Evolutionary conservation across 164 flowering plant genomes (phyloP).

Genomic region (Tetrastigma voinierianum): DNA sequence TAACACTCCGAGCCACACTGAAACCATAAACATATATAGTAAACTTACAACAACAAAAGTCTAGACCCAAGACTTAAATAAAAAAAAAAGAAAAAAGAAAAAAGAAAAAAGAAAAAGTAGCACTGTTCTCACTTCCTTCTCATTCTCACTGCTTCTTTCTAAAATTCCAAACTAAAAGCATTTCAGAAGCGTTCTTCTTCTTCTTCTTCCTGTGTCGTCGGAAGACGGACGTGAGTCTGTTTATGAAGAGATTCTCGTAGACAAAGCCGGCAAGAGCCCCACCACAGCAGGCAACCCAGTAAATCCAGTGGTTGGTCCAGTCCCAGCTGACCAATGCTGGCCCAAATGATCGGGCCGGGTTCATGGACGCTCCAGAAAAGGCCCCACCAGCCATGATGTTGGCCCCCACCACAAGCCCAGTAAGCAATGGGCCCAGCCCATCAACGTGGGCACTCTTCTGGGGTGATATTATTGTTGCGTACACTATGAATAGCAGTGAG

Average conservation of each 20-base stretch:
- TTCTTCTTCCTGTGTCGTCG: constrained; percentile 24
- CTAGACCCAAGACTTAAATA: too few relatives aligned
- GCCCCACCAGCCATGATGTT: constrained; percentile 86
- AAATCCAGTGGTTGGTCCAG: constrained; percentile 96
- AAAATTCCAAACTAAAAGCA: too few relatives aligned
- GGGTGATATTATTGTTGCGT: constrained; percentile 81
- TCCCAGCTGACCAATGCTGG: constrained; percentile 75
- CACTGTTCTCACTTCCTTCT: too few relatives aligned
- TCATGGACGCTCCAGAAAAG: constrained; percentile 91
- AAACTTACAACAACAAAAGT: too few relatives aligned
- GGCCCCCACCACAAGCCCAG: constrained; percentile 90
- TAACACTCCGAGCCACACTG: too few relatives aligned
- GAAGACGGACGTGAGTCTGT: constrained; percentile 51
- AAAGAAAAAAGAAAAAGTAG: too few relatives aligned
- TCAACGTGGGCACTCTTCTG: constrained; percentile 55
- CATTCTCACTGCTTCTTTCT: too few relatives aligned
- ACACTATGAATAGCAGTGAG: constrained; percentile 74
- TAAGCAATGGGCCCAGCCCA: constrained; percentile 69
- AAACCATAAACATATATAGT: too few relatives aligned
- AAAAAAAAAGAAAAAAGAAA: too few relatives aligned
- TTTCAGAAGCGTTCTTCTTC: constrained; percentile 31
- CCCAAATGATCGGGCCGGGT: constrained; percentile 93
- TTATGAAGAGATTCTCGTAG: constrained; percentile 71
- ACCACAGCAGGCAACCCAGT: constrained; percentile 94
- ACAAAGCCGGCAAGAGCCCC: constrained; percentile 80